phyloP scores from a whole-genome alignment of 2,329 filamentous ascomycete genomes.

The Verticillium tricorpus region DNA sequence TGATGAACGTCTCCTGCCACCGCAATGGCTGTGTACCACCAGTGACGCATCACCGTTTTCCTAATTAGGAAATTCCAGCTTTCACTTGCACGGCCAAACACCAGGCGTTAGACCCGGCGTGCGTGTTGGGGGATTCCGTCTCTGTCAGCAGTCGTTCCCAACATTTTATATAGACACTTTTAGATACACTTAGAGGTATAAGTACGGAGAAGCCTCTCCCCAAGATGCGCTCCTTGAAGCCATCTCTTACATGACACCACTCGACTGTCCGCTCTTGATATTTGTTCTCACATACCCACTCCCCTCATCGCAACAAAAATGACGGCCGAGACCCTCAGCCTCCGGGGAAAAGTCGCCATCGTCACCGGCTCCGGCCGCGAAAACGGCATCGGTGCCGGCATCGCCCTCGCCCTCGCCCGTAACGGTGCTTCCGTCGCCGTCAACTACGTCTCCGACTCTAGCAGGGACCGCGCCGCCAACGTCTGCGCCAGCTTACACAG shows the following conservation, averaged over 20 bases:
- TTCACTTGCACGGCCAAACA: background rate
- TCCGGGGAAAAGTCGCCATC: constrained; percentile 36
- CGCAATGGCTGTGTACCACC: background rate
- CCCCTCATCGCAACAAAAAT: background rate
- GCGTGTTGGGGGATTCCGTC: too few relatives aligned
- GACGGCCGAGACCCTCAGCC: constrained; percentile 26
- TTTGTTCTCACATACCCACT: background rate
- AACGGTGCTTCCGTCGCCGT: constrained; percentile 35
- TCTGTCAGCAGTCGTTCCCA: too few relatives aligned
- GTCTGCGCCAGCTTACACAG: constrained; percentile 18
- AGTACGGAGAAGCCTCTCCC: too few relatives aligned
- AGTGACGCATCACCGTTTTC: constrained; percentile 6
- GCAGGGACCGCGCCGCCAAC: constrained; percentile 21
- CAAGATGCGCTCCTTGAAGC: too few relatives aligned
- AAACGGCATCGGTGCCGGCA: constrained; percentile 38
- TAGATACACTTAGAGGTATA: too few relatives aligned
- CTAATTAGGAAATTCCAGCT: constrained; percentile 4
- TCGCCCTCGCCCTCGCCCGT: constrained; percentile 31
- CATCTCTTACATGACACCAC: too few relatives aligned
- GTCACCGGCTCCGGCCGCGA: constrained; percentile 40
- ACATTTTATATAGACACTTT: too few relatives aligned
- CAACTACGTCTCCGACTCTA: constrained; percentile 32
- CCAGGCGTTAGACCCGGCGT: too few relatives aligned
- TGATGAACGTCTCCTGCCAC: too few relatives aligned
- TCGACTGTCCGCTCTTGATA: too few relatives aligned